A percentile compares a stretch with the other conserved stretches of the same genome.
These are phyloP conservation scores for Allium cepa DNA, from an alignment of 106 monocot genomes.

Conservation along the genomic window DNA sequence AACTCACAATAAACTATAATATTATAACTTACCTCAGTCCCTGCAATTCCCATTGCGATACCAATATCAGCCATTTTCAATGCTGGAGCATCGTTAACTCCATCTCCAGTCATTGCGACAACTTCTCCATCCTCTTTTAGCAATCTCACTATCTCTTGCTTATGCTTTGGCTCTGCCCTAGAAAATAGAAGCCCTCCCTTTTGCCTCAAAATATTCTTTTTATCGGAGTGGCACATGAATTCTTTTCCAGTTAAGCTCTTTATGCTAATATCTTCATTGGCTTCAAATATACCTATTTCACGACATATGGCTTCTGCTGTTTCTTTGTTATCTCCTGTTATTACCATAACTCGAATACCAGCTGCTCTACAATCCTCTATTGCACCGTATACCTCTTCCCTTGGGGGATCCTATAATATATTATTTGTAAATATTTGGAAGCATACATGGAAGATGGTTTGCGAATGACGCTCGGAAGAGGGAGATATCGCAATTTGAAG, in stretches of 20 bases:
- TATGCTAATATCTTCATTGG: slow-evolving; percentile 37
- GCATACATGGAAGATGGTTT: no score
- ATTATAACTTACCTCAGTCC: slow-evolving; percentile 59
- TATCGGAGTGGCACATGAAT: slow-evolving; percentile 57
- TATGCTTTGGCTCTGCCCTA: slow-evolving; percentile 83
- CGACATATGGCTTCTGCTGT: slow-evolving; percentile 94
- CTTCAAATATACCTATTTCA: slow-evolving; percentile 71
- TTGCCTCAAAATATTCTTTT: slow-evolving; percentile 45
- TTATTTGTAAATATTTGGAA: no score
- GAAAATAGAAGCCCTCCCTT: slow-evolving; percentile 73
- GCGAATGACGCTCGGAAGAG: no score
- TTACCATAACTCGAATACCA: slow-evolving; percentile 85
- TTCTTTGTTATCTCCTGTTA: slow-evolving; percentile 92
- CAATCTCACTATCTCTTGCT: slow-evolving; percentile 86
- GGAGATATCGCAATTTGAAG: no score
- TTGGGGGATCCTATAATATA: slow-evolving; percentile 66
- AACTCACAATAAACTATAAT: no score
- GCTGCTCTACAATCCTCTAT: slow-evolving; percentile 90
- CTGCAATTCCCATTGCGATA: slow-evolving; percentile 90
- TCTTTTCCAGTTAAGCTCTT: slow-evolving; percentile 78
- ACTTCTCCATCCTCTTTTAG: slow-evolving; percentile 92
- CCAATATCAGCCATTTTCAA: slow-evolving; percentile 92
- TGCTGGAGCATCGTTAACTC: slow-evolving; percentile 93
- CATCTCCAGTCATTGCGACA: slow-evolving; percentile 97
- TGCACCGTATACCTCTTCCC: slow-evolving; percentile 75